Base-by-base conservation (phyloP, 164 flowering plant species). In the Dillenia turbinata region DNA sequence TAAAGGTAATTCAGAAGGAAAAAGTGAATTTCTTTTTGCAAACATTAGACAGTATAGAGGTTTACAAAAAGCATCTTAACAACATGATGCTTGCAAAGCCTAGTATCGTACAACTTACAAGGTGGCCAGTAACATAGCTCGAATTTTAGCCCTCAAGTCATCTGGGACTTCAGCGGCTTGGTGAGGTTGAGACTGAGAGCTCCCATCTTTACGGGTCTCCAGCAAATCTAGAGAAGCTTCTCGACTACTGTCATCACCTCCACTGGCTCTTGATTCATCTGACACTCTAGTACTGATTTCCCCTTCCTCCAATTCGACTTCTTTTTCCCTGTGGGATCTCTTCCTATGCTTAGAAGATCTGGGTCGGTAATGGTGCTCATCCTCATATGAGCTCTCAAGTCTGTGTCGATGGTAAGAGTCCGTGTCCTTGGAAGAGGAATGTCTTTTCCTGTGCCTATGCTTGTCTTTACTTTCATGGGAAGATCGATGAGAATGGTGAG, bases 71-170 rank as follows among this genome's bases (percentile, higher is more conserved):
- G 40, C 40, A 33, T 33, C 40, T 4, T 5, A 33, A 33, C 40
- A 33, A 6, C 40, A 4, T 5, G 40, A 5, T 6, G 40, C 7
- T 33, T 6, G 40, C 40, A 33, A 33, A 33, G 6, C 6, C 5
- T 33, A 4, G 40, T 33, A 33, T 33, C 6, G 7, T 60, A 19
- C 8, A 11, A 9, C 11, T 76, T 70, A 87, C 78, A 89, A 40
- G 65, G 83, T 90, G 12, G 87, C 87, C 82, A 84, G 66, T 75
- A 88, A 67, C 96, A 92, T 90, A 52, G 96, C 98, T 17, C 97
- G 79, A 43, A 92, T 75, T 70, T 92, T 92, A 66, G 95, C 93
- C 72, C 94, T 84, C 51, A 92, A 78, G 8, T 92, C 96, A 67
- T 84, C 84, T 9, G 98, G 60, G 54, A 88, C 81, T 49, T 78